Conservation (phyloP, 2,329 filamentous ascomycete species). For the Aureobasidium sp. region DNA sequence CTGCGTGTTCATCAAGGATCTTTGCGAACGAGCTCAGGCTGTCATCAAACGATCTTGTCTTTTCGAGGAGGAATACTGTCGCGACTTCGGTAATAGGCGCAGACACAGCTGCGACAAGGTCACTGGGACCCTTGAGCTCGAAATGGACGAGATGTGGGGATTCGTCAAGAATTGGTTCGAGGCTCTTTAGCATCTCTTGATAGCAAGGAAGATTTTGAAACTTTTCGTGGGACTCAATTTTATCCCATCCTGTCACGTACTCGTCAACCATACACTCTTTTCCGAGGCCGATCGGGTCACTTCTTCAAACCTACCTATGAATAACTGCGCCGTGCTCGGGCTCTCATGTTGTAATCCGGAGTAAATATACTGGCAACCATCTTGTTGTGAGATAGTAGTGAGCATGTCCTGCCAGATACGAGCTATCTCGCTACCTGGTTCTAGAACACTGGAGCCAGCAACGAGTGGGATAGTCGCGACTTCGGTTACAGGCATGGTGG, state of each 20-base stretch:
- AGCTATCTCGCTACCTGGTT: slow-evolving; percentile 22
- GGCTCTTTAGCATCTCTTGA: slow-evolving; percentile 27
- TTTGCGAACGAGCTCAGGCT: slow-evolving; percentile 32
- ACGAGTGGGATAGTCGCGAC: slow-evolving; percentile 31
- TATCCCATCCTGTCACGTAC: slow-evolving; percentile 34
- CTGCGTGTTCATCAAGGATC: slow-evolving; percentile 24
- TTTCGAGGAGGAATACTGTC: slow-evolving; percentile 34
- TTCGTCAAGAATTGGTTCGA: slow-evolving; percentile 24
- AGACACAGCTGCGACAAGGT: slow-evolving; percentile 19
- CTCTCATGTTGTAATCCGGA: slow-evolving; percentile 34
- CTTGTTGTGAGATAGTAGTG: slow-evolving; percentile 27
- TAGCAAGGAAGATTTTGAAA: slow-evolving; percentile 34
- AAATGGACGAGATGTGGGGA: slow-evolving; percentile 27
- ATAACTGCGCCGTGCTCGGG: slow-evolving; percentile 28
- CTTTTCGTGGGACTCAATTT: slow-evolving; percentile 28
- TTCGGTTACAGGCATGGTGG: slow-evolving; percentile 30
- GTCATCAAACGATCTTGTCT: slow-evolving; percentile 25
- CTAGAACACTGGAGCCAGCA: slow-evolving; percentile 27
- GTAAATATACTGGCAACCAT: slow-evolving; percentile 29
- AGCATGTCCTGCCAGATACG: slow-evolving; percentile 26
- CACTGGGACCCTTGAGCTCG: slow-evolving; percentile 21
- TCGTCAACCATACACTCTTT: background rate
- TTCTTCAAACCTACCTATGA: slow-evolving; percentile 29
- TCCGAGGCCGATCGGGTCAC: background rate
- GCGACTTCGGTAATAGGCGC: slow-evolving; percentile 44